phyloP scores from a whole-genome alignment of 2,329 filamentous ascomycete genomes.

The Stagonosporopsis cucurbitacearum region DNA sequence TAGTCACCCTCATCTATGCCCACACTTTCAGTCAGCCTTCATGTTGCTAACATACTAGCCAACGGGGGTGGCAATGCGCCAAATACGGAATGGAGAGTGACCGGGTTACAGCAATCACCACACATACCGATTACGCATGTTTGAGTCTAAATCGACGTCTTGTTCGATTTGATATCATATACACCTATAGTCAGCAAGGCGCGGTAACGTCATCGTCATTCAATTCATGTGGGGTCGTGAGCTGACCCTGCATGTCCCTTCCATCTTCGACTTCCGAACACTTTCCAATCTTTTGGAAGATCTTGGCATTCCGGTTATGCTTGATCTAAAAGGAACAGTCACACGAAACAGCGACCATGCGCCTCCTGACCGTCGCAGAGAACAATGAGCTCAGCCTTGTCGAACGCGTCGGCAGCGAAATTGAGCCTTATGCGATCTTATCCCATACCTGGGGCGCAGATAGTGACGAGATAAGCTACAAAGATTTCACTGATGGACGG shows the following conservation, averaged over 20 bases:
- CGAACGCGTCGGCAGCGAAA: neutral
- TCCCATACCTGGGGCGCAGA: constrained; percentile 21
- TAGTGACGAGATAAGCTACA: constrained; percentile 15
- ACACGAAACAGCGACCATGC: neutral
- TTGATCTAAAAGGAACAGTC: neutral
- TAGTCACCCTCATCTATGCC: too few relatives aligned
- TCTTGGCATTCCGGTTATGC: neutral
- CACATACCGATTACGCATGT: too few relatives aligned
- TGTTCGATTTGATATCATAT: too few relatives aligned
- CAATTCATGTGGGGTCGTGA: too few relatives aligned
- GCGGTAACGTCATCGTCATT: too few relatives aligned
- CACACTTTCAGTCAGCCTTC: too few relatives aligned
- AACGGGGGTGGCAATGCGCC: too few relatives aligned
- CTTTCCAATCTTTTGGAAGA: neutral
- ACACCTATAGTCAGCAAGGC: too few relatives aligned
- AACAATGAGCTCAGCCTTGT: neutral
- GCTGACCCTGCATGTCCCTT: neutral
- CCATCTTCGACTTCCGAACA: neutral
- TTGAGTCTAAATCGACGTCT: neutral
- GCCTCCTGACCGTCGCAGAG: neutral
- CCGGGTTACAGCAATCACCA: too few relatives aligned
- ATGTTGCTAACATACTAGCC: too few relatives aligned
- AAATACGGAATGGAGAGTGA: too few relatives aligned
- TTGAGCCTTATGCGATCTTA: constrained; percentile 19
- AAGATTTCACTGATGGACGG: neutral